These are phyloP conservation scores for Epichloe aotearoae DNA, from an alignment of 2,329 filamentous ascomycete species.

Conservation along the genomic window DNA sequence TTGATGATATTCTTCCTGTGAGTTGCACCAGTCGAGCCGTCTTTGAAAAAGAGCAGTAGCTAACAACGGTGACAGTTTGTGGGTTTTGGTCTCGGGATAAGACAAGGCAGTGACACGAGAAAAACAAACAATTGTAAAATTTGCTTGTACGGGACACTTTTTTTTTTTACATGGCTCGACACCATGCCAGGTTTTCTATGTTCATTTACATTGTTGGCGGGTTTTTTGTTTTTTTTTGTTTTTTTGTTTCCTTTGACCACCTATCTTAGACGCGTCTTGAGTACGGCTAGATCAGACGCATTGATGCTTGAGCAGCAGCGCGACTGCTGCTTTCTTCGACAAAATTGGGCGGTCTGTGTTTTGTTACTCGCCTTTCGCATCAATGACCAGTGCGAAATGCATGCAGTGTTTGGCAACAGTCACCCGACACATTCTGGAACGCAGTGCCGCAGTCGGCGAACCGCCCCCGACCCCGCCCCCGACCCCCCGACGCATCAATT, in stretches of 20 bases:
- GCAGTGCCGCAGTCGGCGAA: background rate
- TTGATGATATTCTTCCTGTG: slow-evolving; percentile 84
- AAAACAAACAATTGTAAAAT: background rate
- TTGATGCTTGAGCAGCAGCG: slow-evolving; percentile 2
- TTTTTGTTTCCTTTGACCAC: background rate
- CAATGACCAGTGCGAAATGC: too few relatives aligned
- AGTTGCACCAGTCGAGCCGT: slow-evolving; percentile 15
- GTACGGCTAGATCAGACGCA: slow-evolving; percentile 5
- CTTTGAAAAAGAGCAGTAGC: background rate
- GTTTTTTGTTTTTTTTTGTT: background rate
- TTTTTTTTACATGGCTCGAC: background rate
- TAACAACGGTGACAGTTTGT: slow-evolving; percentile 17
- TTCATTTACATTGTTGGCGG: background rate
- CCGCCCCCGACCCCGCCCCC: too few relatives aligned
- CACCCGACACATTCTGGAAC: too few relatives aligned
- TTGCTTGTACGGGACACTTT: background rate
- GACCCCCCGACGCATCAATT: too few relatives aligned
- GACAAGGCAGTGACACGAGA: background rate
- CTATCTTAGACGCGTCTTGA: slow-evolving; percentile 5
- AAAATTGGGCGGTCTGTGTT: too few relatives aligned
- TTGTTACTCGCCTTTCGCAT: too few relatives aligned
- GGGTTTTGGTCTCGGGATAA: slow-evolving; percentile 27
- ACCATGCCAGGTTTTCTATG: background rate
- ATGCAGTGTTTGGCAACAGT: too few relatives aligned
- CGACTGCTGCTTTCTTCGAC: background rate